Base-by-base conservation (phyloP, 106 monocot species). In the Iris macrosiphon region DNA sequence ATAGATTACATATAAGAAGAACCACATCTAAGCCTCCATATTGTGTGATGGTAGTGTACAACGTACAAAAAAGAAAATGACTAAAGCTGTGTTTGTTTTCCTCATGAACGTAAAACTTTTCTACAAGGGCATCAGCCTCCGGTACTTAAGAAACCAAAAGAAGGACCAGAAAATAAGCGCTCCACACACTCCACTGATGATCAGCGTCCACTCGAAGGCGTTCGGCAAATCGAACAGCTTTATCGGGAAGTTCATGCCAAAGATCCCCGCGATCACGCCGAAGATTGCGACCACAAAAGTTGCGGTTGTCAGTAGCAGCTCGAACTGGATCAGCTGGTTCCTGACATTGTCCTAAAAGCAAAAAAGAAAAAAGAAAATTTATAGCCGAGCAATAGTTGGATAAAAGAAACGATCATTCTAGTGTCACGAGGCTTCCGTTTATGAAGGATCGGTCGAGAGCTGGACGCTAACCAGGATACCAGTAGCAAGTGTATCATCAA, bases 301-400 rank as follows among this genome's bases (percentile, higher is more conserved):
- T 21, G 74, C 87, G 6, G 77, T 81, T 29, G 87, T 70, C 4
- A 87, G 70, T 1, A 81, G 70, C 37, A 87, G 60, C 49, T 81
- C 87, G 38, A 87, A 77, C 31, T 81, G 87, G 38, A 87, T 87
- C 62, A 87, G 60, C 64, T 81, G 81, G 43, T 81, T 87, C 40
- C 74, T 73, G n/a, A 87, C 74, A 51, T 76, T 81, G 24, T 81
- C 81, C 81, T 81, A 68, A 30, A 49, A 53, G 16, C 4, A 70
- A 28, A 52, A 26, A 24, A 46, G 7, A 28, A 31, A 13, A 28
- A 27, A 52, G 13, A 52, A 18, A 28, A 29, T 52, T 28, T 35
- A 10, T 6, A 35, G 10, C 7, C 34, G 8, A 11, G 8, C 9
- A 28, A 25, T 24, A 50, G 4, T 4, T 29, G 9, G 29, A 52